A percentile compares a stretch with the other conserved stretches of the same genome.
phyloP scores from a whole-genome alignment of 306 rosid species.

The peach (Prunus persica) region Prunus_persica_NCBIv2 NC_034015.1:18930001-18930500 shows the following conservation, averaged over 20 bases:
- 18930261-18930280: conserved; percentile 5
- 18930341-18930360: neutral
- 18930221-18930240: conserved; percentile 10
- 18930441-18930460: conserved; percentile 82
- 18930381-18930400: neutral
- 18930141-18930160: neutral
- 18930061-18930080: neutral
- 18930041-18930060: conserved; percentile 20
- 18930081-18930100: neutral
- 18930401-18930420: conserved; percentile 6
- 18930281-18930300: neutral
- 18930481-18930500: conserved; percentile 95
- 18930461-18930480: conserved; percentile 86
- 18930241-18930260: neutral
- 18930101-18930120: neutral
- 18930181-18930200: neutral
- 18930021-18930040: conserved; percentile 97
- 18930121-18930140: neutral
- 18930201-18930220: neutral
- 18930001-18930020: conserved; percentile 77
- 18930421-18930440: conserved; percentile 19
- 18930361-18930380: neutral
- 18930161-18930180: neutral
- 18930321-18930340: neutral
- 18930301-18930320: conserved; percentile 9